A percentile compares a stretch with the other conserved stretches of the same genome.
These are phyloP conservation scores for Candida qinlingensis DNA, from an alignment of 805 yeast species.

Conservation along the genomic window DNA sequence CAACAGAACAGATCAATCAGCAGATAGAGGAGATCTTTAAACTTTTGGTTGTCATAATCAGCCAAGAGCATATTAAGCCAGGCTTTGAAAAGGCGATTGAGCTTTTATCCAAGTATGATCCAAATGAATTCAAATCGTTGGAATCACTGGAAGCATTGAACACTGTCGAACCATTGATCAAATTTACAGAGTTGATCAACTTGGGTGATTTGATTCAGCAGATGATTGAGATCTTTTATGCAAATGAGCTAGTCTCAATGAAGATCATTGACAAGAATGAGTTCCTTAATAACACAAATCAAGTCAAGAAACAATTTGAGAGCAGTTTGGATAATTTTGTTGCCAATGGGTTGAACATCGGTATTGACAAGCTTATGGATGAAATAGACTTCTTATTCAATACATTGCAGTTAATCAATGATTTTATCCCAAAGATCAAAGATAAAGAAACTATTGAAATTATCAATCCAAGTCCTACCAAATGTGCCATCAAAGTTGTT, in stretches of 20 bases:
- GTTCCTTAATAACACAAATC: conserved; percentile 70
- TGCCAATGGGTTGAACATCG: conserved; percentile 89
- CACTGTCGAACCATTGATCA: conserved; percentile 75
- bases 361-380: conserved; percentile 80
- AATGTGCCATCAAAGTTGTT: conserved; percentile 61
- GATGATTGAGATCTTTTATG: conserved; percentile 86
- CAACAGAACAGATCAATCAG: conserved; percentile 21
- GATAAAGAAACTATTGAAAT: conserved; percentile 11
- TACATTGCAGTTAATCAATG: conserved; percentile 52
- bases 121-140: conserved; percentile 35
- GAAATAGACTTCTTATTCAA: conserved; percentile 65
- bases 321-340: conserved; percentile 78
- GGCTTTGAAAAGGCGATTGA: conserved; percentile 81
- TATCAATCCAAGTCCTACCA: conserved; percentile 43
- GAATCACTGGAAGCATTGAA: conserved; percentile 26
- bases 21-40: conserved; percentile 65
- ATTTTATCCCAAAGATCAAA: conserved; percentile 47
- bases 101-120: conserved; percentile 67
- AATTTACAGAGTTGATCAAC: conserved; percentile 86
- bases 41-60: conserved; percentile 54
- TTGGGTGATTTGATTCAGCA: conserved; percentile 90
- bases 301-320: conserved; percentile 77
- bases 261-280: conserved; percentile 68
- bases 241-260: conserved; percentile 62
- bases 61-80: conserved; percentile 68